phyloP scores from a whole-genome alignment of 805 yeast species.

The Candida vaughaniae region DNA sequence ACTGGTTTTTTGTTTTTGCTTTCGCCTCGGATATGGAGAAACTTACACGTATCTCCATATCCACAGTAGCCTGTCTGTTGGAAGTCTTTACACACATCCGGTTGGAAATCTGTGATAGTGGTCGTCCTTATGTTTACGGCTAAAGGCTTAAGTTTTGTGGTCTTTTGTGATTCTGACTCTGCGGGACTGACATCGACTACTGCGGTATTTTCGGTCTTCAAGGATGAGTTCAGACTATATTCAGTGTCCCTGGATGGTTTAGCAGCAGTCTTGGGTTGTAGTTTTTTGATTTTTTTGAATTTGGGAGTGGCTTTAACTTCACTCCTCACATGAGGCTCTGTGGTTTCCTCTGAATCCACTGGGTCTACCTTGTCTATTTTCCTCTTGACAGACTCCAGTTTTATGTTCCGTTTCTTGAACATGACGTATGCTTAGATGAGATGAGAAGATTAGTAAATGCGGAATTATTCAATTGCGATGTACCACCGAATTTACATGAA shows the following conservation, averaged over 20 bases:
- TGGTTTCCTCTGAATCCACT: neutral
- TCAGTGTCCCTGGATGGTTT: constrained; percentile 6
- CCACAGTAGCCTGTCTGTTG: constrained; percentile 93
- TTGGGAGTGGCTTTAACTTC: neutral
- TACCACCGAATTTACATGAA: too few species aligned
- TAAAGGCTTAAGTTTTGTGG: constrained; percentile 21
- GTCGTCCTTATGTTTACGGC: constrained; percentile 55
- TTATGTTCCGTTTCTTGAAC: constrained; percentile 26
- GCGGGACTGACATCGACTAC: constrained; percentile 2
- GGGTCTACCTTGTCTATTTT: neutral
- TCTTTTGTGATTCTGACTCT: neutral
- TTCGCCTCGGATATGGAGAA: constrained; percentile 86
- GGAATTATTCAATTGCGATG: too few species aligned
- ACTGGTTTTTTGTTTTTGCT: constrained; percentile 68
- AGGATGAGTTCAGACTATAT: constrained; percentile 1
- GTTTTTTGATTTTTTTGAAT: constrained; percentile 5
- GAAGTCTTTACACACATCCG: constrained; percentile 92
- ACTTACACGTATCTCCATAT: constrained; percentile 95
- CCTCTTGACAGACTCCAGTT: constrained; percentile 10
- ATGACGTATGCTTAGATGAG: too few species aligned
- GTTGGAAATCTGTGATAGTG: constrained; percentile 79
- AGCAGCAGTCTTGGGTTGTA: neutral
- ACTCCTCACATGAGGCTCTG: neutral
- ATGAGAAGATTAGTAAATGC: constrained; percentile 4
- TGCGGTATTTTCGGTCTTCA: constrained; percentile 8